Evolutionary conservation across 805 yeast species (phyloP).

Genomic region (Candida sonorensis): DNA sequence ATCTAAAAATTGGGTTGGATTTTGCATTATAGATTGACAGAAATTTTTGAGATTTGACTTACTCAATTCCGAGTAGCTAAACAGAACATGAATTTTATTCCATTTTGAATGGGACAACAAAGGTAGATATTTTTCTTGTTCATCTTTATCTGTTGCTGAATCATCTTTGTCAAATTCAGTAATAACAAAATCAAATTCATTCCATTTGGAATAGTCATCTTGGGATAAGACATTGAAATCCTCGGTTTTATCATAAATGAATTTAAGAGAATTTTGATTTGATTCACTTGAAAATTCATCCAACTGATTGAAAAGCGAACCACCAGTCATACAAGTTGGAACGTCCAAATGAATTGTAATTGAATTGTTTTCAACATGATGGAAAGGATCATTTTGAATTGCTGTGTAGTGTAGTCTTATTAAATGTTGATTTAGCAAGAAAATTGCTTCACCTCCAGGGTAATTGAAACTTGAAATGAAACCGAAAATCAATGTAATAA

Average conservation of each 20-base stretch:
- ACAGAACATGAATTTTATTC: constrained; percentile 33
- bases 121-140: constrained; percentile 7
- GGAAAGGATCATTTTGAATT: constrained; percentile 3
- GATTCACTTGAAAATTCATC: constrained; percentile 24
- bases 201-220: constrained; percentile 31
- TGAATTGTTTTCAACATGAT: neutral
- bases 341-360: constrained; percentile 66
- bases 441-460: constrained; percentile 81
- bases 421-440: constrained; percentile 40
- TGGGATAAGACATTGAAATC: constrained; percentile 27
- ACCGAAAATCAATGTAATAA: constrained; percentile 44
- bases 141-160: neutral
- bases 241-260: constrained; percentile 77
- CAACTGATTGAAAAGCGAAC: constrained; percentile 65
- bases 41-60: constrained; percentile 2
- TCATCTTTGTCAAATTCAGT: constrained; percentile 3
- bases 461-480: constrained; percentile 68
- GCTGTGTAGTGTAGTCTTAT: too few species aligned
- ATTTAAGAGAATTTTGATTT: too few species aligned
- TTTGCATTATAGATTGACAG: constrained; percentile 1
- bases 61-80: constrained; percentile 37
- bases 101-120: constrained; percentile 31
- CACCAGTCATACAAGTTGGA: constrained; percentile 84
- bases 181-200: constrained; percentile 30
- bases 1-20: constrained; percentile 5